Percentiles rank a stretch among this genome's conserved stretches.
Conservation (phyloP, 495 filamentous ascomycete genomes). For the Neurospora tetraspora region DNA sequence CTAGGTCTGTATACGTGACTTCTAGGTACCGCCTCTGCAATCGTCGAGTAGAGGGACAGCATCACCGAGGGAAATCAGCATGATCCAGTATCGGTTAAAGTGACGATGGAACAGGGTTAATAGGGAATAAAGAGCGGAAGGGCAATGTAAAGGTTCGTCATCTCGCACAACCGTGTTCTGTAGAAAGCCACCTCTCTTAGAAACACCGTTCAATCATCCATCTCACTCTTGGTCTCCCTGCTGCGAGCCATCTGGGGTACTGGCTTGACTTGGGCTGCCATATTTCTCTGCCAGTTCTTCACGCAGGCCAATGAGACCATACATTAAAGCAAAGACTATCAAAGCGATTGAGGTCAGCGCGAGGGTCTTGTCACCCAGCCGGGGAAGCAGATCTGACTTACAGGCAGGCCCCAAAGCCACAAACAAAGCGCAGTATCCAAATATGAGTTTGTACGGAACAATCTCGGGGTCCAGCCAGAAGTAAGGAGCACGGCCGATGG, state of each 20-base stretch:
- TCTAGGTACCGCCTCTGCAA: background rate
- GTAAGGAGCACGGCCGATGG: conserved; percentile 36
- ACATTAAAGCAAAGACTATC: conserved; percentile 32
- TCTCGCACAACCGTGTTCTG: background rate
- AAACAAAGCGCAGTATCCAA: conserved; percentile 27
- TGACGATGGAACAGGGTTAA: background rate
- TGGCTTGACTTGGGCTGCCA: background rate
- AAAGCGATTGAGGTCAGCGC: background rate
- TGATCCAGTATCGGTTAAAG: background rate
- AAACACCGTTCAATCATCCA: background rate
- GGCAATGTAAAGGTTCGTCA: background rate
- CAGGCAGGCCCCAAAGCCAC: conserved; percentile 21
- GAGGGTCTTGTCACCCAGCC: background rate
- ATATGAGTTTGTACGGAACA: conserved; percentile 23
- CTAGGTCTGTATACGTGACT: background rate
- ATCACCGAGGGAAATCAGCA: background rate
- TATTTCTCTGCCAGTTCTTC: conserved; percentile 25
- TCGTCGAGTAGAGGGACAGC: background rate
- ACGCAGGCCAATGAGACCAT: conserved; percentile 34
- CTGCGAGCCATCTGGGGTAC: background rate
- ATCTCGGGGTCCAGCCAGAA: conserved; percentile 38
- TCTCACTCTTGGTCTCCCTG: background rate
- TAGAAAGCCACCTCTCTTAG: background rate
- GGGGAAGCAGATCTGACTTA: conserved; percentile 14
- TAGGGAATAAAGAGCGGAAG: background rate